Evolutionary conservation across 345 rosid genomes (phyloP), one percentile per base, ranked within the genome.

Genomic region (Reutealis trisperma): DNA sequence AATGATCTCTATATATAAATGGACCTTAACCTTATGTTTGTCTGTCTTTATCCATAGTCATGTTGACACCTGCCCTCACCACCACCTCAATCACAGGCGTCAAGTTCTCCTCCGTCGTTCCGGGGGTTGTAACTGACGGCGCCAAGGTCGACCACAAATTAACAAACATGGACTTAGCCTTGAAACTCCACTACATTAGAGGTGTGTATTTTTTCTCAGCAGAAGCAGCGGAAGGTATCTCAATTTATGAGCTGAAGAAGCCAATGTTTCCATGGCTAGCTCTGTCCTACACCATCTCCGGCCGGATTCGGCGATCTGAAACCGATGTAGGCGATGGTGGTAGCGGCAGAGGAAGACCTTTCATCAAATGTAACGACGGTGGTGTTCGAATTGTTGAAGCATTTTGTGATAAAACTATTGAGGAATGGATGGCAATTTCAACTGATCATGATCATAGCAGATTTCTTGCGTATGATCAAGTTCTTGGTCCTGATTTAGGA

Each of bases 181-280:
- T 94, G 87, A 94, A 94, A 80, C 92, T 94, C 24, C 97, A 94
- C 77, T 90, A 90, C 77, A 72, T 94, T 37, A 85, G 75, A 76
- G 92, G 87, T 0, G 86, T 92, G 18, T 94, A 94, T 83, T 83
- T 89, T 79, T 89, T 94, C 82, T 49, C 63, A 34, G 27, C 66
- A 11, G 83, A 86, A 41, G 83, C 87, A 25, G 79, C 65, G 12
- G 66, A 64, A n/a, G 90, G 77, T 3, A 78, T 93, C 47, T 75
- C 88, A 4, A 77, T 76, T 1, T 11, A 45, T 6, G 85, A 87
- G 72, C 42, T 92, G 42, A 94, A 90, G 85, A 25, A 13, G 9
- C 84, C 84, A 5, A 85, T 88, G 90, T 89, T 81, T 78, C 63
- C 70, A 7, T 67, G 74, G 76, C 90, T 92, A 41, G 83, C 76